Evolutionary conservation across 768 basidiomycete species (phyloP), one percentile per base, ranked within the genome.

Genomic region (Agaricus sinodeliciosus): DNA sequence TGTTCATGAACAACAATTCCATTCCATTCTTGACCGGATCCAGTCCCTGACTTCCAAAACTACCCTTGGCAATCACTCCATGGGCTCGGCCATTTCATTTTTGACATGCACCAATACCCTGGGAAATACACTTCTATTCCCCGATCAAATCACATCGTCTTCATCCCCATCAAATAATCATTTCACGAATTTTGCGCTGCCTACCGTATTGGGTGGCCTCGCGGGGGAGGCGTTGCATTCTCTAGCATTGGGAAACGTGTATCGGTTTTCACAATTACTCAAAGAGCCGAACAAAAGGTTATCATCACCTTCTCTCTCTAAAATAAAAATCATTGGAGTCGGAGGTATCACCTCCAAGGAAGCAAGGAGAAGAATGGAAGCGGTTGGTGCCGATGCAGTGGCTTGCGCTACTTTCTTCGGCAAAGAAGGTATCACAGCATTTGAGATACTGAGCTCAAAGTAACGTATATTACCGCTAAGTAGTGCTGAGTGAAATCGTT

Each of bases 61-160:
- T 7, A 28, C n/a, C 22, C 39, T 28, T 28, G 4, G 4, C 34
- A 15, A 35, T 8, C 44, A 46, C 37, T 27, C 36, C 40, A 42
- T 46, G 34, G 19, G 45, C 27, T 64, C 65, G 49, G 78, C 85
- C 5, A 73, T 91, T 57, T 75, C 87, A 9, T 93, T 89, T 67
- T 62, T 92, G 60, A 86, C 86, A 11, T 84, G 85, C 61, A 90
- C 85, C 22, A 91, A 92, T 62, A 91, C 89, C 3, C 74, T 93
- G 15, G 90, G 90, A 22, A 82, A 79, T 53, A 73, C 80, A 28
- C 66, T 92, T 46, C 67, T 84, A 34, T 87, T 87, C 59, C 59
- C 72, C 1, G 81, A 84, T 18, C 81, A 87, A 67, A 68, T 72
- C 8, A 59, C 27, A n/a, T 28, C 43, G 35, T 41, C 36, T 27